phyloP scores from a whole-genome alignment of 139 green algal genomes.

The Chlamydomonas eustigma region DNA sequence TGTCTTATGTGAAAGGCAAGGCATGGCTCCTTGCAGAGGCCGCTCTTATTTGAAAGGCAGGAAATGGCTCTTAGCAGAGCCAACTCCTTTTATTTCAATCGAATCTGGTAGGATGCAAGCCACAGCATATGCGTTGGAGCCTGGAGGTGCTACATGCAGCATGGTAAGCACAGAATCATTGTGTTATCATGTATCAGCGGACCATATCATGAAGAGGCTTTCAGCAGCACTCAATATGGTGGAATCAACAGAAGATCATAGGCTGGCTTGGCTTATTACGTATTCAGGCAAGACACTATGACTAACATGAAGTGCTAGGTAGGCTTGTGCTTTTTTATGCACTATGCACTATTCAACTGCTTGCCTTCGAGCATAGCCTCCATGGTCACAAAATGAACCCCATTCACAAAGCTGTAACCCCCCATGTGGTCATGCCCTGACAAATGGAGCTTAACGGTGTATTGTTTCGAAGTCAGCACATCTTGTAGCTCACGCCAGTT shows the following conservation, averaged over 20 bases:
- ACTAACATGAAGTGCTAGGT: neutral
- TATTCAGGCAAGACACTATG: neutral
- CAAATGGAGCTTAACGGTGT: constrained; percentile 26
- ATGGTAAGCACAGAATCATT: too few species aligned
- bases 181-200: neutral
- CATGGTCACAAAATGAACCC: constrained; percentile 28
- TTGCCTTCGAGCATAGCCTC: constrained; percentile 24
- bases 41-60: too few species aligned
- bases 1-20: too few species aligned
- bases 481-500: constrained; percentile 37
- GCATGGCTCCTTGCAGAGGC: too few species aligned
- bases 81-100: constrained; percentile 13
- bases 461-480: constrained; percentile 24
- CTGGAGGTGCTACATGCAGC: constrained; percentile 5
- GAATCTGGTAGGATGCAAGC: neutral
- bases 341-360: neutral
- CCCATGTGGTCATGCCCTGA: constrained; percentile 27
- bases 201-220: neutral
- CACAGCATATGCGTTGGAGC: constrained; percentile 7
- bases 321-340: neutral
- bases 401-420: constrained; percentile 4
- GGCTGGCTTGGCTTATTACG: neutral
- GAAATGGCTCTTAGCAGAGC: neutral
- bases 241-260: neutral
- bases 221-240: neutral